Conservation (phyloP, 2,329 filamentous ascomycete species). For the Pseudogymnoascus sp. region DNA sequence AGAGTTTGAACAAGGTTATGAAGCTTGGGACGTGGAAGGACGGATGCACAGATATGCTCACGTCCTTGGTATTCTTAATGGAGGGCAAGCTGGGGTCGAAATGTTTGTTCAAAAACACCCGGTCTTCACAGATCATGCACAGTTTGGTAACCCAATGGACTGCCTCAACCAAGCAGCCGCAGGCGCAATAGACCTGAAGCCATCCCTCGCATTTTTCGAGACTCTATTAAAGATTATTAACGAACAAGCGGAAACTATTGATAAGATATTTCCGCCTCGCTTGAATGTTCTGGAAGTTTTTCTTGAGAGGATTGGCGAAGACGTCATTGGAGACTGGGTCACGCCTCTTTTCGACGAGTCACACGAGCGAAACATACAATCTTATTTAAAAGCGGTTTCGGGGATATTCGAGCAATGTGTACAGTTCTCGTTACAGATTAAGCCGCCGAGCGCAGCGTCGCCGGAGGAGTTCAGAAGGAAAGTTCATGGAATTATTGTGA, state of each 20-base stretch:
- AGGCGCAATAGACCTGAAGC: constrained; percentile 68
- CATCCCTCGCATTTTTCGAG: constrained; percentile 76
- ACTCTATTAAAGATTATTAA: constrained; percentile 68
- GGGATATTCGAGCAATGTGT: constrained; percentile 82
- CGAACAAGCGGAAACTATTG: constrained; percentile 74
- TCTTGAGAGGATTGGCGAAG: constrained; percentile 74
- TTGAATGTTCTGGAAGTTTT: constrained; percentile 69
- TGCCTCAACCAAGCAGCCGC: constrained; percentile 65
- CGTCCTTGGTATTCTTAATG: constrained; percentile 76
- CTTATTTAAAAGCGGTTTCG: constrained; percentile 80
- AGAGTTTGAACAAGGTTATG: constrained; percentile 91
- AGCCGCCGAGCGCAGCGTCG: constrained; percentile 55
- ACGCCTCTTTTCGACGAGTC: constrained; percentile 82
- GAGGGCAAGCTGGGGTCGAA: constrained; percentile 70
- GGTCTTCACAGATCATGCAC: constrained; percentile 66
- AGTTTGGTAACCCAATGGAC: constrained; percentile 69
- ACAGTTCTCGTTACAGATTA: constrained; percentile 66
- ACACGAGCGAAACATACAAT: constrained; percentile 65
- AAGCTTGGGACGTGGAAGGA: constrained; percentile 80
- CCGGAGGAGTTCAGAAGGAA: constrained; percentile 55
- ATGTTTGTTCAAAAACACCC: constrained; percentile 86
- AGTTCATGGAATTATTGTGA: constrained; percentile 60
- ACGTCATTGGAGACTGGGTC: constrained; percentile 78
- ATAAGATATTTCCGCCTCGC: constrained; percentile 69
- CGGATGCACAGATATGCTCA: constrained; percentile 85